A percentile compares a stretch with the other conserved stretches of the same genome.
Conservation (phyloP, 805 yeast genomes). For the Ogataea ganodermae region DNA sequence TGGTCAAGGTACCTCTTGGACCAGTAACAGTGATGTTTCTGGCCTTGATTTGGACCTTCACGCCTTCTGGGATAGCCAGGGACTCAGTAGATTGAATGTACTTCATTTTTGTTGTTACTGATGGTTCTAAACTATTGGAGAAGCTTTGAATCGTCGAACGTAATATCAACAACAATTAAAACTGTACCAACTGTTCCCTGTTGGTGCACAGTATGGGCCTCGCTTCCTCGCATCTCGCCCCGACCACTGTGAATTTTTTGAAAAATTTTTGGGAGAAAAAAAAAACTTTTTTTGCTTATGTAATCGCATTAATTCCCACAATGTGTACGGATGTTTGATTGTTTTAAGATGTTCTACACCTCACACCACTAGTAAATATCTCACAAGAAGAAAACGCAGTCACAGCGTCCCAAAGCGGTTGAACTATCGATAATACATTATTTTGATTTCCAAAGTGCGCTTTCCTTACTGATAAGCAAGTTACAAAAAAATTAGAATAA, state of each 20-base stretch:
- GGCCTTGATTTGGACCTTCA: constrained; percentile 86
- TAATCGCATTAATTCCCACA: not conserved
- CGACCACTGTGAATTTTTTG: not conserved
- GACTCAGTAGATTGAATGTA: constrained; percentile 62
- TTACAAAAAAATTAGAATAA: not conserved
- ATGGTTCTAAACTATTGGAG: not conserved
- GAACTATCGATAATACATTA: constrained; percentile 12
- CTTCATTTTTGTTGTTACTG: constrained; percentile 44
- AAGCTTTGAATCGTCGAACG: not conserved
- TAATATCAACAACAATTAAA: not conserved
- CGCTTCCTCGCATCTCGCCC: not conserved
- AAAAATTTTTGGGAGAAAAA: constrained; percentile 10
- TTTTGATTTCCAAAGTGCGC: not conserved
- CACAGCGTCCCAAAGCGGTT: constrained; percentile 17
- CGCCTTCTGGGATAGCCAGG: constrained; percentile 84
- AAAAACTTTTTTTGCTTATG: constrained; percentile 6
- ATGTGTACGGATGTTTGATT: constrained; percentile 1
- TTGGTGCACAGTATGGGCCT: not conserved
- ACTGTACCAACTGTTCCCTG: not conserved
- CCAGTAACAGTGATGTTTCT: constrained; percentile 89
- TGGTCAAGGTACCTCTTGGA: constrained; percentile 93
- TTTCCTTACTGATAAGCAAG: not conserved
- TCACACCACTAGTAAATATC: not conserved
- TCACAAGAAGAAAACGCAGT: constrained; percentile 13
- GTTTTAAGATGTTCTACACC: not conserved